Percentiles rank a stretch among this genome's conserved stretches.
phyloP scores from a whole-genome alignment of 2,329 filamentous ascomycete species.

The Parastagonospora avenae region DNA sequence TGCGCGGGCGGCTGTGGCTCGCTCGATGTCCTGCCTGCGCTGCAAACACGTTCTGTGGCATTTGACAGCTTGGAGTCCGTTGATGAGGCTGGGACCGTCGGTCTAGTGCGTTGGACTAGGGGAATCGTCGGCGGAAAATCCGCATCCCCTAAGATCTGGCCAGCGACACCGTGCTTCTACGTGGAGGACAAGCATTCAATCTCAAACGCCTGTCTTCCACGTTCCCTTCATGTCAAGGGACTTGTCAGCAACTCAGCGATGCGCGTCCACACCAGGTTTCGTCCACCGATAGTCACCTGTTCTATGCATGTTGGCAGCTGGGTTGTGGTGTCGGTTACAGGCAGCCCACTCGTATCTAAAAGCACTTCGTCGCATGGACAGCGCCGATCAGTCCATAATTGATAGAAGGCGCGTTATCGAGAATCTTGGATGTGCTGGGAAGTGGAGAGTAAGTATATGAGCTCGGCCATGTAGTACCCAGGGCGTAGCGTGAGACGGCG shows the following conservation, averaged over 20 bases:
- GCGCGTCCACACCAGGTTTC: neutral
- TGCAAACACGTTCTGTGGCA: neutral
- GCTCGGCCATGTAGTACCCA: too few relatives aligned
- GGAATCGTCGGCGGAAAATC: too few relatives aligned
- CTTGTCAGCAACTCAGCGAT: too few relatives aligned
- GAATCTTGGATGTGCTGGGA: neutral
- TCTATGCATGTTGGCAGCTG: conserved; percentile 1
- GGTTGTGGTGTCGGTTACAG: conserved; percentile 4
- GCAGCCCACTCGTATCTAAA: conserved; percentile 3
- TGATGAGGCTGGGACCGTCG: too few relatives aligned
- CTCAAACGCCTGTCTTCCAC: too few relatives aligned
- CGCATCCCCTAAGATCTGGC: too few relatives aligned
- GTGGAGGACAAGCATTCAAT: too few relatives aligned
- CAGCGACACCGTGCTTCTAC: too few relatives aligned
- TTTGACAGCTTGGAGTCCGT: neutral
- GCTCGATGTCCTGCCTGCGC: too few relatives aligned
- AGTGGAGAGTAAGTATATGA: neutral
- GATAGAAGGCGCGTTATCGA: conserved; percentile 4
- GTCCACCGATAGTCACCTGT: neutral
- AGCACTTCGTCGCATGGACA: conserved; percentile 2
- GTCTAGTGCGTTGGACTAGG: too few relatives aligned
- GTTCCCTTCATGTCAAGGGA: too few relatives aligned
- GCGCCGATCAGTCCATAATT: conserved; percentile 3
- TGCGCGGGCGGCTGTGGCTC: neutral
- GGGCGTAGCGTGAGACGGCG: too few relatives aligned